phyloP scores from a whole-genome alignment of 140 eudicot genomes.

The Oenanthe javanica region DNA sequence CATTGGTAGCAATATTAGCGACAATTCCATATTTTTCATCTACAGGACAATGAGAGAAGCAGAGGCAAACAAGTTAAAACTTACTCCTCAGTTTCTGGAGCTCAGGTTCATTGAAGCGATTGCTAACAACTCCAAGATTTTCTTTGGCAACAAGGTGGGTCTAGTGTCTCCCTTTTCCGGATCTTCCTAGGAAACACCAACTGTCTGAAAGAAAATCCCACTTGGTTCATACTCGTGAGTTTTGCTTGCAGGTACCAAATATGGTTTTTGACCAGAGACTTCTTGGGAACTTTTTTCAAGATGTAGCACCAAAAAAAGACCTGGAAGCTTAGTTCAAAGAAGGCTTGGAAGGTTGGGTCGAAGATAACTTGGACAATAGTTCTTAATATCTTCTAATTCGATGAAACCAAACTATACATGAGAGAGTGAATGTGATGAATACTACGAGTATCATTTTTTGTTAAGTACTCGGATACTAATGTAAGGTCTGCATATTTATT shows the following conservation, averaged over 20 bases:
- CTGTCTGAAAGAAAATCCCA: not conserved
- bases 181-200: not conserved
- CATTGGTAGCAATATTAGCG: not conserved
- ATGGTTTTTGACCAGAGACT: constrained; percentile 84
- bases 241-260: constrained; percentile 56
- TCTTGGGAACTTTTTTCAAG: constrained; percentile 64
- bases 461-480: not conserved
- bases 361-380: not conserved
- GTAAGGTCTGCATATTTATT: not conserved
- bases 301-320: constrained; percentile 27
- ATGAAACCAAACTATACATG: not conserved
- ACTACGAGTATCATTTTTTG: not conserved
- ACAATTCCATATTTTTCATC: constrained; percentile 1
- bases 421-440: not conserved
- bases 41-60: constrained; percentile 82
- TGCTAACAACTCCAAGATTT: constrained; percentile 75
- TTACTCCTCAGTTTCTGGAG: constrained; percentile 74
- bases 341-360: not conserved
- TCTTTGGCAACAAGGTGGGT: constrained; percentile 79
- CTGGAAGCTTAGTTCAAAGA: constrained; percentile 26
- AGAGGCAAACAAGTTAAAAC: constrained; percentile 85
- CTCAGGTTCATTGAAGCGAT: constrained; percentile 80
- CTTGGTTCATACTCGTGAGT: not conserved
- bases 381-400: not conserved
- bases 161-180: not conserved